Conservation (phyloP, 495 filamentous ascomycete species). For the Glarea lozoyensis region DNA sequence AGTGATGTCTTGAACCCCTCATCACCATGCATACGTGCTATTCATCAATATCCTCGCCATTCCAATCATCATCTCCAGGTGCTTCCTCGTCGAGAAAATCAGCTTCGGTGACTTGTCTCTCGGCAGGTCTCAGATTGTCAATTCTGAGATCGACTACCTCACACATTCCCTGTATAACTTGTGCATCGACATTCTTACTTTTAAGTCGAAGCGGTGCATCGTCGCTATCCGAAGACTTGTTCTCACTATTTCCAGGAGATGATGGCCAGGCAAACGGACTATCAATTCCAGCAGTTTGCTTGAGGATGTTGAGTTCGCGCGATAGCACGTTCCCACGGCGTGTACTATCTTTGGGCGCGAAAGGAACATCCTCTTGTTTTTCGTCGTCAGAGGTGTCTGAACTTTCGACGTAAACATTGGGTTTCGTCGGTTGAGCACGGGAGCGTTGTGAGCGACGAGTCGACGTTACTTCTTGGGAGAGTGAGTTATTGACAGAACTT, state of each 20-base stretch:
- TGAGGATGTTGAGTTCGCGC: slow-evolving; percentile 14
- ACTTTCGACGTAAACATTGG: slow-evolving; percentile 15
- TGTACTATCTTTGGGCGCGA: not conserved
- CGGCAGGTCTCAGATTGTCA: slow-evolving; percentile 71
- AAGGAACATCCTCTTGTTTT: not conserved
- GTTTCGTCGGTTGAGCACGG: not conserved
- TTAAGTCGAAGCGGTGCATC: not conserved
- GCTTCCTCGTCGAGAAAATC: slow-evolving; percentile 74
- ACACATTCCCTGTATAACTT: slow-evolving; percentile 66
- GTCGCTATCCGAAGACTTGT: slow-evolving; percentile 5
- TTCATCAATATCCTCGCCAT: slow-evolving; percentile 34
- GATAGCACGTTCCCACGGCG: not conserved
- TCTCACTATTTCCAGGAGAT: not conserved
- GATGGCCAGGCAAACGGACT: slow-evolving; percentile 2
- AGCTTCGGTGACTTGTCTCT: slow-evolving; percentile 61
- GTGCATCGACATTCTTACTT: slow-evolving; percentile 14
- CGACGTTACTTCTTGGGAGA: not conserved
- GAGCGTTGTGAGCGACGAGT: slow-evolving; percentile 2
- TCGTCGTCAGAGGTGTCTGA: slow-evolving; percentile 1
- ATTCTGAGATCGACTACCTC: slow-evolving; percentile 69
- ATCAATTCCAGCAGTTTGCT: slow-evolving; percentile 12
- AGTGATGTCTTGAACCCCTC: no score
- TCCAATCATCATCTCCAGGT: slow-evolving; percentile 75
- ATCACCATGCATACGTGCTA: slow-evolving; percentile 21
- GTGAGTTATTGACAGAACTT: not conserved